These are phyloP conservation scores for Cystobasidium onofrii DNA, from an alignment of 768 basidiomycete species.

Conservation along the genomic window DNA sequence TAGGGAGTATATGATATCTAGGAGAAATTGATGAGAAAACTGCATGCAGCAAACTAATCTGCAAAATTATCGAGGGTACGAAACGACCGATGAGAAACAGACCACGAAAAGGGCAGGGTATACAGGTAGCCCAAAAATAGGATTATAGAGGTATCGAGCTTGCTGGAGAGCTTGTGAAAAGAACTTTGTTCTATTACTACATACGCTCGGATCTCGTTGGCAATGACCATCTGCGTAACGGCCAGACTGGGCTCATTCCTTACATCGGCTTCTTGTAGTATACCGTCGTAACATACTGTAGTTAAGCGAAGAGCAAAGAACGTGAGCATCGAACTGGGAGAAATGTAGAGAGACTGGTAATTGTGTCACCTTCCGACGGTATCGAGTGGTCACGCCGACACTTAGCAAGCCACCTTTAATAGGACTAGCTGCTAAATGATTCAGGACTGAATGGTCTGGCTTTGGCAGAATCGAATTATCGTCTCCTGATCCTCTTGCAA, in stretches of 20 bases:
- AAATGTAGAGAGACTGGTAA: background rate
- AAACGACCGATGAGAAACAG: background rate
- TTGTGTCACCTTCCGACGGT: slow-evolving; percentile 68
- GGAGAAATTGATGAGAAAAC: background rate
- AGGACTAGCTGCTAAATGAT: slow-evolving; percentile 85
- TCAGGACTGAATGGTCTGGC: slow-evolving; percentile 84
- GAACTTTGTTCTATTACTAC: no score
- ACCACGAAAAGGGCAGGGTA: background rate
- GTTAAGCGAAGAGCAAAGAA: background rate
- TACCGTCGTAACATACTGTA: slow-evolving; percentile 20
- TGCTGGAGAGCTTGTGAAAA: no score
- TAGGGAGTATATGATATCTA: background rate
- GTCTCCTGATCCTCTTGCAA: slow-evolving; percentile 50
- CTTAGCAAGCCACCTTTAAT: slow-evolving; percentile 88
- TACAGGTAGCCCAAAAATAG: background rate
- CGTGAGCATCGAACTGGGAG: background rate
- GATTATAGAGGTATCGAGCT: no score
- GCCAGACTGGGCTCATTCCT: background rate
- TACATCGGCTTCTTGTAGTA: slow-evolving; percentile 29
- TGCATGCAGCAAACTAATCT: background rate
- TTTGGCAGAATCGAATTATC: slow-evolving; percentile 86
- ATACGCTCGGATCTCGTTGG: no score
- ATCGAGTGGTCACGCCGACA: slow-evolving; percentile 82
- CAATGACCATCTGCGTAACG: background rate
- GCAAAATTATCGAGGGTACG: background rate